These are phyloP conservation scores for Pyracantha coccinea DNA, from an alignment of 331 rosid species.

Conservation along the genomic window DNA sequence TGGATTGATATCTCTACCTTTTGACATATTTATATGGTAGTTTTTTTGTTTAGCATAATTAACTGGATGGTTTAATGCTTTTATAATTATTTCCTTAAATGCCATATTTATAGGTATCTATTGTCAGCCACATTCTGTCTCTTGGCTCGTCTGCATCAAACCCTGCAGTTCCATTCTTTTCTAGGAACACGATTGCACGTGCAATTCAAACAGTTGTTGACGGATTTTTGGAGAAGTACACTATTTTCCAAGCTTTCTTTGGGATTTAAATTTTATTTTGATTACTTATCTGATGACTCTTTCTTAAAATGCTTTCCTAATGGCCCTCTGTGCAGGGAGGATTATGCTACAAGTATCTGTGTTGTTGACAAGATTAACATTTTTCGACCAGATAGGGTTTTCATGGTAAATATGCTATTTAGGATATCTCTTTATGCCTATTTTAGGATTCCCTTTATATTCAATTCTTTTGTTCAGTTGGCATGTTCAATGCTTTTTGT, in stretches of 20 bases:
- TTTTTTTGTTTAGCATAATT: not conserved
- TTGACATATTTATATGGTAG: not conserved
- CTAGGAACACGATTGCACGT: slow-evolving; percentile 40
- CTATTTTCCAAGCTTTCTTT: slow-evolving; percentile 16
- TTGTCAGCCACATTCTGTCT: slow-evolving; percentile 72
- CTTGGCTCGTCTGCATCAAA: slow-evolving; percentile 62
- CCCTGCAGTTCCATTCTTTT: slow-evolving; percentile 66
- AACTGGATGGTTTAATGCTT: not conserved
- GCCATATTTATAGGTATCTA: slow-evolving; percentile 54
- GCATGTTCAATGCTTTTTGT: slow-evolving; percentile 13
- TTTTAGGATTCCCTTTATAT: not conserved
- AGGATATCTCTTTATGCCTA: not conserved
- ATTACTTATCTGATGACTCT: not conserved
- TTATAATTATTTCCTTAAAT: not conserved
- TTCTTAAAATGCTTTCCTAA: slow-evolving; percentile 17
- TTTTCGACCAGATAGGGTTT: slow-evolving; percentile 86
- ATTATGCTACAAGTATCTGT: slow-evolving; percentile 29
- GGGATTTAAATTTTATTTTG: not conserved
- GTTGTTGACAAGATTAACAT: slow-evolving; percentile 78
- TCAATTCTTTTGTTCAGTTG: slow-evolving; percentile 2
- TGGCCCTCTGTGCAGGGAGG: slow-evolving; percentile 45
- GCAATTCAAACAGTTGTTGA: slow-evolving; percentile 78
- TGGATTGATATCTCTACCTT: not conserved
- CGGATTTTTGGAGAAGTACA: slow-evolving; percentile 77
- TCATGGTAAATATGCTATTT: slow-evolving; percentile 51